A percentile compares a stretch with the other conserved stretches of the same genome.
These are phyloP conservation scores for Boletus rubescentipes DNA, from an alignment of 768 basidiomycete species.

Conservation along the genomic window DNA sequence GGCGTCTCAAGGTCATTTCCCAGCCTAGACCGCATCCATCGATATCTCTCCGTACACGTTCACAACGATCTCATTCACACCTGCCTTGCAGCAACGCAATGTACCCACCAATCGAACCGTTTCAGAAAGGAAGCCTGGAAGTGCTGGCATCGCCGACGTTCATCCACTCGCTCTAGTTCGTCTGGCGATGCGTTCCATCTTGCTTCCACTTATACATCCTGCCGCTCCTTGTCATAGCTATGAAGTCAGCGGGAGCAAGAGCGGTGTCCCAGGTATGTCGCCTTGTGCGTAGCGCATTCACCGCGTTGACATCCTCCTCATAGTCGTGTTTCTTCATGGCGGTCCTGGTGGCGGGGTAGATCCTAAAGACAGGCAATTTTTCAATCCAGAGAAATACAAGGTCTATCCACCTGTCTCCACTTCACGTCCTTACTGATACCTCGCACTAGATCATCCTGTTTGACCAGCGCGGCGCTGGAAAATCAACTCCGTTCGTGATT, in stretches of 20 bases:
- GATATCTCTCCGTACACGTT: constrained; percentile 3
- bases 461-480: constrained; percentile 89
- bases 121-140: constrained; percentile 60
- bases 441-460: constrained; percentile 70
- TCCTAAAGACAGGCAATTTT: constrained; percentile 69
- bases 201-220: not conserved
- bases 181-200: constrained; percentile 16
- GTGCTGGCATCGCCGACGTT: constrained; percentile 50
- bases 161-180: constrained; percentile 74
- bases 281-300: not conserved
- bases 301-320: not conserved
- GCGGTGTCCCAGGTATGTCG: constrained; percentile 66
- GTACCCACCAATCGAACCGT: constrained; percentile 72
- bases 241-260: constrained; percentile 75
- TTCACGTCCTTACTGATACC: not conserved
- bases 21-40: constrained; percentile 19
- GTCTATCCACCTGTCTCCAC: constrained; percentile 32
- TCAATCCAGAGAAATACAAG: constrained; percentile 85
- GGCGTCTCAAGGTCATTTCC: constrained; percentile 7
- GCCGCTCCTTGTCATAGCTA: constrained; percentile 48
- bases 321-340: constrained; percentile 82
- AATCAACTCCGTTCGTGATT: constrained; percentile 72
- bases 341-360: constrained; percentile 82
- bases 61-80: constrained; percentile 5
- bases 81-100: constrained; percentile 32